Base-by-base conservation (phyloP, 2,329 filamentous ascomycete species). In the Xylaria sp. region DNA sequence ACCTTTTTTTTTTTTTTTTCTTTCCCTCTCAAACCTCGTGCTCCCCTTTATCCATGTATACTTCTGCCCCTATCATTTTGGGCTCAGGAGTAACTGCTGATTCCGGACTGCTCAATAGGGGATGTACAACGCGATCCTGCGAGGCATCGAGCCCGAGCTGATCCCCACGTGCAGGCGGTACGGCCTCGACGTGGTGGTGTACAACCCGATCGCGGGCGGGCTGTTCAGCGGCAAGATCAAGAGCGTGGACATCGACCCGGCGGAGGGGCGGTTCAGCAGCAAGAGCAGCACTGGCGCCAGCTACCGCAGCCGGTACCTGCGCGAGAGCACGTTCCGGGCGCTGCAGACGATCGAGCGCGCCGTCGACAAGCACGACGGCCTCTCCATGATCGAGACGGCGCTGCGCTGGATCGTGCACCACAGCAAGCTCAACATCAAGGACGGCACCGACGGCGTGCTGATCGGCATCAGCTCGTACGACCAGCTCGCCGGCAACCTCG, bases 121-220 rank as follows among this genome's bases (percentile, higher is more conserved):
- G 64, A 93, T 95, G 89, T 93, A 93, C 74, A 93, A 93, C 71
- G 84, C 83, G 52, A 89, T 92, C 62, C 90, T 86, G 19, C 84
- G 91, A 48, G 83, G 82, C 50, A 87, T 93, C 59, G 91, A 94
- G 70, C 71, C 82, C 1, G 90, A 94, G 71, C 76, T 94, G 39
- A 80, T 94, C 49, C 84, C 85, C 2, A 85, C 86, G 19, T 92
- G 88, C 67, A 84, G 84, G 19, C 83, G 89, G 48, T 93, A 91
- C 69, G 89, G 88, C 1, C 78, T 94, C 19, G 88, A 92, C 59
- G 80, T 94, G 42, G 90, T 93, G 7, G 78, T 91, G 39, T 93
- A 92, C 74, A 95, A 94, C 70, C 91, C 90, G 1, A 77, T 93
- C 50, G 90, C 90, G 1, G 91, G 90, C 18, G 91, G 91, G 1